These are phyloP conservation scores for Gnetum montanum DNA, from an alignment of 75 land plant genomes.

Conservation along the genomic window DNA sequence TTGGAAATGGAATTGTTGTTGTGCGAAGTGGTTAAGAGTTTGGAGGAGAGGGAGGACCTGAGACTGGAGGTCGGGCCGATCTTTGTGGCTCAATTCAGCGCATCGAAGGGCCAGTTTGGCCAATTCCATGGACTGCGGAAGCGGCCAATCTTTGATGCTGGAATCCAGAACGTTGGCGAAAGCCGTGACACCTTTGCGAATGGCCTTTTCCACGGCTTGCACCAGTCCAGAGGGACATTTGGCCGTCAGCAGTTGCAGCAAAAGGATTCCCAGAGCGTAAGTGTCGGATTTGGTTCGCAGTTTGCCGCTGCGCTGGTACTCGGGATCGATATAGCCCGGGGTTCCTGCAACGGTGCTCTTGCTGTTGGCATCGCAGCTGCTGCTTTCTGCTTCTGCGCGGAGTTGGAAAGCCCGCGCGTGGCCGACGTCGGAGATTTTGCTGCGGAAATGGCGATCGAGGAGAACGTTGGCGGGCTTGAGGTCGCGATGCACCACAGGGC, in stretches of 20 bases:
- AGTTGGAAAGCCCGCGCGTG: slow-evolving; percentile 32
- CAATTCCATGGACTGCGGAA: slow-evolving; percentile 33
- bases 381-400: slow-evolving; percentile 9
- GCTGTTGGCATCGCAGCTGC: slow-evolving; percentile 3
- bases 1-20: no score
- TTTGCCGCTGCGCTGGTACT: slow-evolving; percentile 23
- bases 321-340: slow-evolving; percentile 32
- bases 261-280: slow-evolving; percentile 27
- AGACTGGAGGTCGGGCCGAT: slow-evolving; percentile 45
- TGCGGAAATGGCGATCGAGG: slow-evolving; percentile 19
- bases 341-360: slow-evolving; percentile 28
- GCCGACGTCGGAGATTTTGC: slow-evolving; percentile 30
- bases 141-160: slow-evolving; percentile 19
- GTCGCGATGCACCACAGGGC: slow-evolving; percentile 23
- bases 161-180: slow-evolving; percentile 18
- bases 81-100: slow-evolving; percentile 31
- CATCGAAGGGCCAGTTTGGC: slow-evolving; percentile 42
- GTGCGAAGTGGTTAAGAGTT: slow-evolving; percentile 26
- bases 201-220: slow-evolving; percentile 15
- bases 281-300: slow-evolving; percentile 30
- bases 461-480: slow-evolving; percentile 29
- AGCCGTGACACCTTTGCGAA: slow-evolving; percentile 10
- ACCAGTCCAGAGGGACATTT: slow-evolving; percentile 14
- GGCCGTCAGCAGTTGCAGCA: slow-evolving; percentile 27
- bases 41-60: slow-evolving; percentile 42